Percentiles rank a stretch among this genome's conserved stretches.
phyloP scores from a whole-genome alignment of 2,329 filamentous ascomycete genomes.

The Apiospora koreana region DNA sequence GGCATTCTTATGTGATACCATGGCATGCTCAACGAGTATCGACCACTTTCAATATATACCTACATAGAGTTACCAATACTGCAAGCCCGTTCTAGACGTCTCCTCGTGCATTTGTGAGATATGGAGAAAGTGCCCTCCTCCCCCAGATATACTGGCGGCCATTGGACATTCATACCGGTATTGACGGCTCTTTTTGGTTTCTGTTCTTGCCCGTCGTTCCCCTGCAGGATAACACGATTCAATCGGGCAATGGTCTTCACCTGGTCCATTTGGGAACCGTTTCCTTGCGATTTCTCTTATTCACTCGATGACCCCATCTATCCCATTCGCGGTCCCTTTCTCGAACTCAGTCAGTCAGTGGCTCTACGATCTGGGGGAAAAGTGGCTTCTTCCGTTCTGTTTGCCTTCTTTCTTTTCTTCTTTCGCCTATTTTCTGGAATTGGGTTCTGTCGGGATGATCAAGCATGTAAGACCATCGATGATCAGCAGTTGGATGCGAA shows the following conservation, averaged over 20 bases:
- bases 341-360: background rate
- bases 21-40: background rate
- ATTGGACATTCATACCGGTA: too few relatives aligned
- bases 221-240: too few relatives aligned
- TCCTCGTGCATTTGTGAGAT: too few relatives aligned
- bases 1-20: background rate
- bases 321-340: background rate
- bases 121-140: too few relatives aligned
- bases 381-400: background rate
- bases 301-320: background rate
- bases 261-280: too few relatives aligned
- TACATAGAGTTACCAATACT: background rate
- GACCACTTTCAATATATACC: background rate
- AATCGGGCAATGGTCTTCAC: too few relatives aligned
- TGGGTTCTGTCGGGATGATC: background rate
- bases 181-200: too few relatives aligned
- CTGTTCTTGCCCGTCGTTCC: too few relatives aligned
- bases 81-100: background rate
- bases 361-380: background rate
- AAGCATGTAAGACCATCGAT: background rate
- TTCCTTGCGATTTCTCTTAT: too few relatives aligned
- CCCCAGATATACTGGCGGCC: too few relatives aligned
- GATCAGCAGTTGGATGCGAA: background rate
- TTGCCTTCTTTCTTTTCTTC: background rate
- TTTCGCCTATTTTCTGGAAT: background rate